Evolutionary conservation across 176 grass and related monocot genomes (phyloP).

Genomic region (Ananas comosus): DNA sequence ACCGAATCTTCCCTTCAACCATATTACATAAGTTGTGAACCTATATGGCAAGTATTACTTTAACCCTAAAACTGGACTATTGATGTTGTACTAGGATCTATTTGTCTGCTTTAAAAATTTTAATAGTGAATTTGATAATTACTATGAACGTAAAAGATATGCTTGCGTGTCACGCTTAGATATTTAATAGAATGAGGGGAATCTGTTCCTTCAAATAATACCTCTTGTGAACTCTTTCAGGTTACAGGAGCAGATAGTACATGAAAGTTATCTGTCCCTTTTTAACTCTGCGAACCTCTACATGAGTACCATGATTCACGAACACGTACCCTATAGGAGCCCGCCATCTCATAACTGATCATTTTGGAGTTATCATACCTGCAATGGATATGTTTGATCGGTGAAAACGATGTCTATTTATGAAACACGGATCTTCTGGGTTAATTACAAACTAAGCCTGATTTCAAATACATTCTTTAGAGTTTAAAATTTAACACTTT

Average conservation of each 20-base stretch:
- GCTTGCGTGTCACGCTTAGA: slow-evolving; percentile 30
- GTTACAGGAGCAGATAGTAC: slow-evolving; percentile 40
- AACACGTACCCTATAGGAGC: background rate
- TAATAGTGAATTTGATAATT: slow-evolving; percentile 27
- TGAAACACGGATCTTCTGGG: too few species aligned
- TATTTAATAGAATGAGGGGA: background rate
- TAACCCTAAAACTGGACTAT: slow-evolving; percentile 22
- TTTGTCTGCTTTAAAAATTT: slow-evolving; percentile 32
- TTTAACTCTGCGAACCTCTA: slow-evolving; percentile 39
- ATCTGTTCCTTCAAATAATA: slow-evolving; percentile 6
- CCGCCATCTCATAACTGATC: too few species aligned
- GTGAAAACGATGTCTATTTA: too few species aligned
- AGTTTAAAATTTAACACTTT: too few species aligned
- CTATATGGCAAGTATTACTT: slow-evolving; percentile 46
- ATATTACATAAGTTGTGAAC: slow-evolving; percentile 43
- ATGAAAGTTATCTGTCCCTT: slow-evolving; percentile 33
- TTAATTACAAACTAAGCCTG: too few species aligned
- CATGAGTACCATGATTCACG: slow-evolving; percentile 6
- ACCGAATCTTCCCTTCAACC: slow-evolving; percentile 22
- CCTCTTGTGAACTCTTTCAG: slow-evolving; percentile 40
- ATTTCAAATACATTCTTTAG: too few species aligned
- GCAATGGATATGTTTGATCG: too few species aligned
- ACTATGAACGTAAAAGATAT: slow-evolving; percentile 34
- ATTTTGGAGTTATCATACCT: too few species aligned
- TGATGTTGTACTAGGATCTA: slow-evolving; percentile 43